Evolutionary conservation across 1,139 yeast genomes (phyloP), one percentile per base, ranked within the genome.

Genomic region (Zygosaccharomyces sapae): DNA sequence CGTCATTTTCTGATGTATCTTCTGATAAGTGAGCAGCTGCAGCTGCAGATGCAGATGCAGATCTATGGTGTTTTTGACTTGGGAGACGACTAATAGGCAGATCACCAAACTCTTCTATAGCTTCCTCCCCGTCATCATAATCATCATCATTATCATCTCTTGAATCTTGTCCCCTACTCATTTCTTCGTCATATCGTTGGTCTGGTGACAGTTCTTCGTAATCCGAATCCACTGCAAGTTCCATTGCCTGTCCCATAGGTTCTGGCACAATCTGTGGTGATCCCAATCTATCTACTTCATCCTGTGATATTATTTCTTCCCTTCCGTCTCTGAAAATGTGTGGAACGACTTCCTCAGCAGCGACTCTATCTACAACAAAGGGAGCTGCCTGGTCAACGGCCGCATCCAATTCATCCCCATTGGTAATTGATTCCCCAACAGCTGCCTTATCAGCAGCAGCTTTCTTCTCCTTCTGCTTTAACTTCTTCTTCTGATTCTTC

Each of bases 401-500:
- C 36, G 16, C 20, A 31, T 46, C 43, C 13, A 38, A 31, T 6
- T 12, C 29, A 12, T 43, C 44, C 4, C 24, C 41, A 8, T 35
- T 43, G 10, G 6, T 10, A 9, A 22, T 43, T 16, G 33, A 30
- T 12, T 44, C 55, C 30, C 34, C 31, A 12, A 45, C 38, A 27
- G 45, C 44, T 6, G 43, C 43, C 25, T 22, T 27, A 24, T 42
- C 44, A 18, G 48, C 45, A 31, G 54, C 49, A 22, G 56, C 59
- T 45, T 59, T 63, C 51, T 62, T 62, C 47, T 54, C 60, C 53
- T 59, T 65, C 46, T 54, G 64, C 50, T 51, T 64, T 25, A 55
- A 55, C 54, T 62, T 63, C 55, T 64, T 65, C 55, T 64, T 64
- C 41, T 62, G 66, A 36, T 63, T 60, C 48, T 59, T 63, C 48